Base-by-base conservation (phyloP, 2,329 filamentous ascomycete species). In the Ustilaginoidea virens region DNA sequence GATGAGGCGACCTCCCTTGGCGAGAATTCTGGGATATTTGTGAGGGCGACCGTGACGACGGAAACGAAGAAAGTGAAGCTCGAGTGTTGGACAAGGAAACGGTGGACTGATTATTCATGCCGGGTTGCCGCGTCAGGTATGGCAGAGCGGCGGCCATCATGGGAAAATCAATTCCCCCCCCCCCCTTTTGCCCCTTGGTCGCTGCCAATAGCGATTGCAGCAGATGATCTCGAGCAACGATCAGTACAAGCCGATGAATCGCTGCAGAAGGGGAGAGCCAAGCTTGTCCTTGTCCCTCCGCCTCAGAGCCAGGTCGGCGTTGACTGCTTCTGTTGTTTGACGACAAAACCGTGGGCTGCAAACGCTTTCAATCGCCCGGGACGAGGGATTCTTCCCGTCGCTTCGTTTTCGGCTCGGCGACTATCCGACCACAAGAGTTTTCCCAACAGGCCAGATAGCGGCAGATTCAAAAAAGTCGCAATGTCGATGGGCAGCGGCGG, bases 31-130 rank as follows among this genome's bases (percentile, higher is more conserved):
- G 58, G 31, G 68, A 72, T 58, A 71, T 66, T 43, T 69, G 60
- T 31, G 69, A 73, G 28, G 61, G 56, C 26, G 67, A 66, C 33
- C 67, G 60, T 28, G 70, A 69, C 8, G 66, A 63, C 34, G 71
- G 67, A 43, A 76, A 71, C 23, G 73, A 77, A 16, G 72, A 69
- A 27, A 78, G 55, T n/a, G 74, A 79, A 23, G 66, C 62, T 43
- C 63, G 55, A 41, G 47, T 47, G 23, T 45, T 44, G 24, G 43
- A 35, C 28, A 43, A 30, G 19, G 46, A 48, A 36, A 39, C 45
- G 45, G 52, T 53, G 35, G 45, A 37, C 34, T 39, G 46, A 17
- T 43, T 45, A 30, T 42, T 55, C 41, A 56, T 49, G 46, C 44
- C 44, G 27, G 40, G 38, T 25, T 43, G 54, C 41, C 60, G 55